A percentile compares a stretch with the other conserved stretches of the same genome.
These are phyloP conservation scores for Aspergillus homomorphus DNA, from an alignment of 495 filamentous ascomycete genomes.

Conservation along the genomic window DNA sequence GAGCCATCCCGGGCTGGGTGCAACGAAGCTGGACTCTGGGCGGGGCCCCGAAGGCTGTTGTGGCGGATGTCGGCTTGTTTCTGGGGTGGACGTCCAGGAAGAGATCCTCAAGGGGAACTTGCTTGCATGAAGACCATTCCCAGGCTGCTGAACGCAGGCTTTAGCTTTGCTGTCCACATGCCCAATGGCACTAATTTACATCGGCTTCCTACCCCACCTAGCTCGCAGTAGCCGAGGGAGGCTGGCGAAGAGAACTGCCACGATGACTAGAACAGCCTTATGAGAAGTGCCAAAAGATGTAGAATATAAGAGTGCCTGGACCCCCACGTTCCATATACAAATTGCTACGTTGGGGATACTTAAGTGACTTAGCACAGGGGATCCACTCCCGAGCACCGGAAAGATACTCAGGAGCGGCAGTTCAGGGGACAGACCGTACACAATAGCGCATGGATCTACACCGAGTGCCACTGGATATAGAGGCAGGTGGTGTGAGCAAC, in stretches of 20 bases:
- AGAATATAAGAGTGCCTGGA: too few species aligned
- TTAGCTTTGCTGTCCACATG: background rate
- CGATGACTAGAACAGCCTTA: too few species aligned
- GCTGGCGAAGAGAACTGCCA: too few species aligned
- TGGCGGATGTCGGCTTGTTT: conserved; percentile 70
- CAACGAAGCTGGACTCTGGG: conserved; percentile 54
- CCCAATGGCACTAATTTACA: background rate
- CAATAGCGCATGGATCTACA: background rate
- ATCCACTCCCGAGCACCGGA: too few species aligned
- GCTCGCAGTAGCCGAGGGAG: too few species aligned
- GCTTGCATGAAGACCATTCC: background rate
- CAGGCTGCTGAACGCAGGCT: background rate
- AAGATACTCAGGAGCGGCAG: too few species aligned
- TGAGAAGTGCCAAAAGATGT: too few species aligned
- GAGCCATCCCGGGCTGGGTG: conserved; percentile 63
- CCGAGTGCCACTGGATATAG: background rate
- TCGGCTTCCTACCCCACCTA: too few species aligned
- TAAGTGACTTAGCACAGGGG: too few species aligned
- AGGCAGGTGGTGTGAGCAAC: background rate
- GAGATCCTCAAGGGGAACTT: conserved; percentile 16
- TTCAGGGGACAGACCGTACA: too few species aligned
- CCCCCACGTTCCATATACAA: too few species aligned
- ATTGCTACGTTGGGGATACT: too few species aligned
- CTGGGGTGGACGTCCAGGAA: conserved; percentile 53
- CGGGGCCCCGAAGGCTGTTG: conserved; percentile 61